A percentile compares a stretch with the other conserved stretches of the same genome.
These are phyloP conservation scores for Monosporascus sp. DNA, from an alignment of 2,329 filamentous ascomycete species.

Conservation along the genomic window DNA sequence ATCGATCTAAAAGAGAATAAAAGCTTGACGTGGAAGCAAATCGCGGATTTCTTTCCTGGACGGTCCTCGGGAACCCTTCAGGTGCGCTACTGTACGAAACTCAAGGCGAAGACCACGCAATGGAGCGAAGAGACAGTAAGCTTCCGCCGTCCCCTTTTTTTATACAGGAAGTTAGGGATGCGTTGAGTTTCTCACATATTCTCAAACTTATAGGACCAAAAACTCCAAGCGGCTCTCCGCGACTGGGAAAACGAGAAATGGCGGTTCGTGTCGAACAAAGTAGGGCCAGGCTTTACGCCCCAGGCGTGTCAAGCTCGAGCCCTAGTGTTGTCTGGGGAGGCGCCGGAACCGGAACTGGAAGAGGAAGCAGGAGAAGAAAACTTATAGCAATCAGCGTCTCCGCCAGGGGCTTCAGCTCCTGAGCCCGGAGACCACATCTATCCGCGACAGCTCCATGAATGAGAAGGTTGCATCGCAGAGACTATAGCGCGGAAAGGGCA, in stretches of 20 bases:
- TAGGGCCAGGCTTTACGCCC: constrained; percentile 84
- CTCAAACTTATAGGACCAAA: constrained; percentile 56
- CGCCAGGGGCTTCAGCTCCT: constrained; percentile 41
- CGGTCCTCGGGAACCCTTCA: constrained; percentile 86
- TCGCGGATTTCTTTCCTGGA: constrained; percentile 91
- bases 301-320: constrained; percentile 80
- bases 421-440: constrained; percentile 43
- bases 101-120: constrained; percentile 87
- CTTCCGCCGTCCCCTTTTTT: constrained; percentile 9
- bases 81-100: constrained; percentile 89
- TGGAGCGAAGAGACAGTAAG: constrained; percentile 93
- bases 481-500: no score
- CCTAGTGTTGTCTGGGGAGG: constrained; percentile 51
- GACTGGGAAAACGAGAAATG: constrained; percentile 91
- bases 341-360: constrained; percentile 4
- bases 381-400: constrained; percentile 53
- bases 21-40: constrained; percentile 94
- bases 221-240: constrained; percentile 69
- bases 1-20: constrained; percentile 93
- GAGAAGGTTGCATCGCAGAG: constrained; percentile 13
- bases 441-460: constrained; percentile 34
- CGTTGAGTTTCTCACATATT: constrained; percentile 7
- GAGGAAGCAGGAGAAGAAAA: constrained; percentile 28
- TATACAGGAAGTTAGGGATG: background rate
- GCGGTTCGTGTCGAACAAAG: constrained; percentile 86